Conservation (phyloP, 2,329 filamentous ascomycete genomes). For the Eurotiales sp. region DNA sequence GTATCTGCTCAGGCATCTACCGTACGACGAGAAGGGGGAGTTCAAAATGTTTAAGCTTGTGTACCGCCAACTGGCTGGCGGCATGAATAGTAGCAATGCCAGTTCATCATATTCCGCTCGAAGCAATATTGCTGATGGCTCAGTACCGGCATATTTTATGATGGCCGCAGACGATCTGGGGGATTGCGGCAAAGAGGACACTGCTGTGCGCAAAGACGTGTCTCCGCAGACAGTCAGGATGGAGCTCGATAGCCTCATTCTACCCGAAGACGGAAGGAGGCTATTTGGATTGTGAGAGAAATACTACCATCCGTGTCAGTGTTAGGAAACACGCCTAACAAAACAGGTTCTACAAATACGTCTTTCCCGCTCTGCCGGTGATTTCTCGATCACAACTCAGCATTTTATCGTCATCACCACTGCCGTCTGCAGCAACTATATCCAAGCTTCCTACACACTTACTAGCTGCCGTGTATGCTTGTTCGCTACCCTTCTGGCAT, state of each 20-base stretch:
- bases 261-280: not conserved
- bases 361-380: constrained; percentile 27
- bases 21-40: not conserved
- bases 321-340: not conserved
- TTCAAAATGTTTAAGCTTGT: not conserved
- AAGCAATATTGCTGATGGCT: not conserved
- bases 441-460: constrained; percentile 25
- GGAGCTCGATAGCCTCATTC: constrained; percentile 3
- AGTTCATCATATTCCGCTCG: not conserved
- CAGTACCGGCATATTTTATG: not conserved
- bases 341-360: constrained; percentile 27
- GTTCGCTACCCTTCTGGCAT: constrained; percentile 28
- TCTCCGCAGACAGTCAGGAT: not conserved
- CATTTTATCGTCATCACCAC: constrained; percentile 16
- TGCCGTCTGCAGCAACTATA: constrained; percentile 21
- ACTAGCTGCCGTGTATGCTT: constrained; percentile 29
- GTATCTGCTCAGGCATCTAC: not conserved
- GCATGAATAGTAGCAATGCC: not conserved
- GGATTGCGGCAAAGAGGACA: not conserved
- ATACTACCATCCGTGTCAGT: not conserved
- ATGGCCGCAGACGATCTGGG: constrained; percentile 1
- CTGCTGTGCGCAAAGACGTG: not conserved
- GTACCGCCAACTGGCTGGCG: not conserved
- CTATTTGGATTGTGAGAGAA: not conserved
- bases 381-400: constrained; percentile 28